phyloP scores from a whole-genome alignment of 2,329 filamentous ascomycete genomes.

The Phaeosphaeriaceae sp. region DNA sequence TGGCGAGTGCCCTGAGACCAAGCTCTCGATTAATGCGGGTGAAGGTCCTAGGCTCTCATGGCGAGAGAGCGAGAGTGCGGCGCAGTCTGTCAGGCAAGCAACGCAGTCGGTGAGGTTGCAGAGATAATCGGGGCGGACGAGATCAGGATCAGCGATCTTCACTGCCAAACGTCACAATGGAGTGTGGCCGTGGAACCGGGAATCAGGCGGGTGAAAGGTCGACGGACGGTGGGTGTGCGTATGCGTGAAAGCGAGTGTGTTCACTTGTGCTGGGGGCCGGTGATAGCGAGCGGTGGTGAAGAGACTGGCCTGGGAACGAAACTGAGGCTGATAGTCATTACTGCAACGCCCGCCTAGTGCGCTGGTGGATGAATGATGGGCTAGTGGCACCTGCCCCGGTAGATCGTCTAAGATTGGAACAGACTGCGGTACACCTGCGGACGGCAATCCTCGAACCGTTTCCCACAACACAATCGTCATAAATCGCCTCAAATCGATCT shows the following conservation, averaged over 20 bases:
- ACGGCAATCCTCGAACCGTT: neutral
- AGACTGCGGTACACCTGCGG: constrained; percentile 10
- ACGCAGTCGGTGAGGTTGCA: constrained; percentile 1
- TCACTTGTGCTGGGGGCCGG: constrained; percentile 13
- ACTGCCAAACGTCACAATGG: constrained; percentile 33
- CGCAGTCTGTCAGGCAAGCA: constrained; percentile 20
- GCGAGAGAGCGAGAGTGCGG: constrained; percentile 23
- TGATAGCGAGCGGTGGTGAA: constrained; percentile 20
- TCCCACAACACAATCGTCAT: neutral
- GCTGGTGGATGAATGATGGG: constrained; percentile 18
- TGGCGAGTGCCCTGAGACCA: constrained; percentile 2
- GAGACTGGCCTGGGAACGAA: constrained; percentile 20
- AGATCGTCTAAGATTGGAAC: constrained; percentile 28
- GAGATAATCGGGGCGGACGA: neutral
- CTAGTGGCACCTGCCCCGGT: constrained; percentile 37
- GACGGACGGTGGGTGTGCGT: constrained; percentile 5
- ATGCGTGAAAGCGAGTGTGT: constrained; percentile 13
- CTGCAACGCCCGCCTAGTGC: constrained; percentile 20
- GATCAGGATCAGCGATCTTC: constrained; percentile 1
- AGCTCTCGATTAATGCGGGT: constrained; percentile 9
- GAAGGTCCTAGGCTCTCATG: constrained; percentile 28
- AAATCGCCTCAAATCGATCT: neutral
- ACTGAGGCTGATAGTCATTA: constrained; percentile 17
- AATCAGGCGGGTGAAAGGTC: constrained; percentile 14
- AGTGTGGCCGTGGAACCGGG: constrained; percentile 16